These are phyloP conservation scores for Flaveria linearis DNA, from an alignment of 129 eudicot genomes.

Conservation along the genomic window DNA sequence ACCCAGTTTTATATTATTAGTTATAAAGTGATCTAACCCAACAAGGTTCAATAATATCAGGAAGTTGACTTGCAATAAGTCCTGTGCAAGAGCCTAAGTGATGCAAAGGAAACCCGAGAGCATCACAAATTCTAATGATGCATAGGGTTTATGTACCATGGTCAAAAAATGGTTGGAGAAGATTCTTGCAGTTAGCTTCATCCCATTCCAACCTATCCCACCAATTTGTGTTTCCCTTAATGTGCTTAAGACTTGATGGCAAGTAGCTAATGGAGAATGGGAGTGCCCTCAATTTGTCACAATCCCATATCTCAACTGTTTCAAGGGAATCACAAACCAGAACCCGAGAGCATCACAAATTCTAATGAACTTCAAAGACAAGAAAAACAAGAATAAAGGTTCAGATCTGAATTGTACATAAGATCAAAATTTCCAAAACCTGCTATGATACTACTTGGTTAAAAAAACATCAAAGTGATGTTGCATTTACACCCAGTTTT, in stretches of 20 bases:
- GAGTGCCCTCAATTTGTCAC: constrained; percentile 36
- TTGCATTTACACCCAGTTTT: no score
- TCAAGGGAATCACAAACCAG: constrained; percentile 37
- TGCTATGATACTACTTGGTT: no score
- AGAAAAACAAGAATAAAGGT: no score
- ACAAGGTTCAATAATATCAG: no score
- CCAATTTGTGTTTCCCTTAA: constrained; percentile 36
- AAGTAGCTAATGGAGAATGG: constrained; percentile 42
- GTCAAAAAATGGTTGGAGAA: constrained; percentile 29
- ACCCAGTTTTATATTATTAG: background rate
- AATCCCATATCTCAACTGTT: constrained; percentile 39
- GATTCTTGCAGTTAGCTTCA: constrained; percentile 22
- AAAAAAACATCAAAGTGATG: no score
- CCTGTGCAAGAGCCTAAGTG: background rate
- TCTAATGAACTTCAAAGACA: no score
- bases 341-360: no score
- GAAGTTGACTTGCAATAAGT: no score
- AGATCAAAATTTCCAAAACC: no score
- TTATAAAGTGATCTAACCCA: background rate
- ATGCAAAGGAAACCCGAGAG: background rate
- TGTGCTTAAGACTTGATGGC: constrained; percentile 37
- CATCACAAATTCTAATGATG: background rate
- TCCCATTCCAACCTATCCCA: constrained; percentile 45
- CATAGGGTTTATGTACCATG: constrained; percentile 21
- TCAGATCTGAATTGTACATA: no score